Base-by-base conservation (phyloP, 192 early-diverging fungal species). In the Podila horticola region DNA sequence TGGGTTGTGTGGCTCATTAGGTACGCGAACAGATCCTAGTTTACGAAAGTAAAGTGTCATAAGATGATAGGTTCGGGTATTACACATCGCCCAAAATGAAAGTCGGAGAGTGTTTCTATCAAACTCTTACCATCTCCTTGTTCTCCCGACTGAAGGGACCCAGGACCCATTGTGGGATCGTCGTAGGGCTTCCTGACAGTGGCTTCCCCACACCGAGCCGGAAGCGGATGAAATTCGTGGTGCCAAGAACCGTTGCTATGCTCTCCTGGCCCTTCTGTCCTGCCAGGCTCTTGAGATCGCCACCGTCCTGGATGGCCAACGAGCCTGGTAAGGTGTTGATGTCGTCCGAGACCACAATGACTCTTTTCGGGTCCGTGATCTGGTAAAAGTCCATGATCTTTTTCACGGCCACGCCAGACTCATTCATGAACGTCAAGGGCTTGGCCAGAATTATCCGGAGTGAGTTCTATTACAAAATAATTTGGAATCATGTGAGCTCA, bases 311-410 rank as follows among this genome's bases (percentile, higher is more conserved):
- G n/a, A 91, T 79, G 50, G 85, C 77, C 30, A 91, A 68, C 4
- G 86, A 64, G 13, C 90, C 90, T 2, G 88, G 90, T 30, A 89
- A 69, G 22, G 88, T 88, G 49, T 90, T 88, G 13, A 90, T 72
- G 61, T 91, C 90, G 60, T 91, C 90, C 17, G 82, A 89, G 7
- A 89, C 82, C 19, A 89, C 89, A 45, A 91, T 85, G 19, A 91
- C 22, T 65, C 85, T 86, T 74, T 87, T 87, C 22, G 76, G 51
- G 61, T 90, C 83, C 1, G 65, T 84, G 15, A 90, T 63, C 6
- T 64, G 69, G 71, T 90, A 91, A 65, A 69, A 60, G 41, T 73
- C 50, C 61, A 91, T 69, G n/a, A 90, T 75, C 60, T 88, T 90
- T 49, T 84, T 67, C 8, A 90, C 83, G 1, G 87, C 79, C 19